Base-by-base conservation (phyloP, 1,284 basidiomycete genomes). In the Cryptococcus floricola region DNA sequence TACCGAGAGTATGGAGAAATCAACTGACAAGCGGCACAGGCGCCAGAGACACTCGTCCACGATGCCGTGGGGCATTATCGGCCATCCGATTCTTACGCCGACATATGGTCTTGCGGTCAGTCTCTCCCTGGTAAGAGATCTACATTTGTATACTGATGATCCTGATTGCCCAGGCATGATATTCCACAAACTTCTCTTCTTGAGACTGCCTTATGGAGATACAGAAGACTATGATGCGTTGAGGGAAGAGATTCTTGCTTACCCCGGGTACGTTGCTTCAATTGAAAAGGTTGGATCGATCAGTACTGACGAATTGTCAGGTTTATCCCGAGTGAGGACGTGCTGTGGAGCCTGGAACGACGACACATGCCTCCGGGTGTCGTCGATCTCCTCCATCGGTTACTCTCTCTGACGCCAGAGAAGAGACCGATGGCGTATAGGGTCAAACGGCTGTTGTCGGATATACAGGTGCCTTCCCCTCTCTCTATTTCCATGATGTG, bases 111-210 rank as follows among this genome's bases (percentile, higher is more conserved):
- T 7, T 62, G 82, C 14, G 92, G 77, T 75, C 37, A 19, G 67
- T 37, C 27, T 19, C 23, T 37, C 37, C 18, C n/a, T n/a, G 23
- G 23, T 31, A 41, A 14, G 38, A 27, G 7, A 39, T 14, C 19
- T 31, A 8, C 39, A 41, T 16, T 3, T 7, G 23, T 8, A 10
- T 23, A 10, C 12, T 34, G 48, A 52, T 34, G 48, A 52, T 13
- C n/a, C 25, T 34, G 31, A 8, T 34, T 34, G 10, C 10, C 1
- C 42, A 78, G 76, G 92, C 18, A 91, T 97, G 87, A 87, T 97
- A 44, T 80, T 97, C 12, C 85, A 96, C 78, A 91, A 91, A 68
- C 81, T 96, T 57, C 77, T 95, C 1, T 97, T 95, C 77, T 91
- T 97, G 75, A 82, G 83, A 34, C 73, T 91, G 19, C 91, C 91